phyloP scores from a whole-genome alignment of 495 filamentous ascomycete species.

The Xylaria telfairii region DNA sequence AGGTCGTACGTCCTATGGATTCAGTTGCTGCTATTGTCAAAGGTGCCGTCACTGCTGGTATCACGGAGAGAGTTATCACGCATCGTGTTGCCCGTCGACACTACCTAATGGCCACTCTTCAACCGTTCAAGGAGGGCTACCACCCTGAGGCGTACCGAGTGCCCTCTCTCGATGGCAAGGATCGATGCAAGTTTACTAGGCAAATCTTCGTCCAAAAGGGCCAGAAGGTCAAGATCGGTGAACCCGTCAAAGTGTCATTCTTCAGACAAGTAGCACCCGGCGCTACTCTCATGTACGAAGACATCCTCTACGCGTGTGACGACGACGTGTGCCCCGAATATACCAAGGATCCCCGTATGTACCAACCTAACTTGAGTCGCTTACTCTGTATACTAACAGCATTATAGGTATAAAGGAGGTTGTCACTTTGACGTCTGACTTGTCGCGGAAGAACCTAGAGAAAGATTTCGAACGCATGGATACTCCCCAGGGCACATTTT shows the following conservation, averaged over 20 bases:
- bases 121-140: conserved; percentile 98
- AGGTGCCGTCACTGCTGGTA: conserved; percentile 83
- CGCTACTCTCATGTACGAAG: conserved; percentile 98
- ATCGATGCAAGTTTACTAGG: conserved; percentile 97
- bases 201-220: conserved; percentile 99
- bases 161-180: conserved; percentile 93
- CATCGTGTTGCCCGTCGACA: conserved; percentile 97
- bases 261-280: conserved; percentile 98
- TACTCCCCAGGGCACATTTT: conserved; percentile 97
- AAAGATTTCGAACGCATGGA: conserved; percentile 99
- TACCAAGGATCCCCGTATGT: conserved; percentile 98
- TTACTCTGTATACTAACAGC: conserved; percentile 35
- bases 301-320: conserved; percentile 97
- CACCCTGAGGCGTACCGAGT: conserved; percentile 98
- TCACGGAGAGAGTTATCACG: conserved; percentile 94
- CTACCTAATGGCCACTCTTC: conserved; percentile 98
- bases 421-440: conserved; percentile 94
- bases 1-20: conserved; percentile 80
- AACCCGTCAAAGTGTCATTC: conserved; percentile 98
- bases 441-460: conserved; percentile 97
- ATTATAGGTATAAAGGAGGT: conserved; percentile 95
- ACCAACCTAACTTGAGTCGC: neutral
- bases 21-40: conserved; percentile 80
- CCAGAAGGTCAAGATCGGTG: conserved; percentile 97
- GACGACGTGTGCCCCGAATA: conserved; percentile 98